Evolutionary conservation across 192 early-diverging fungal species (phyloP), one percentile per base, ranked within the genome.

Genomic region (Gryganskiella cystojenkinii): DNA sequence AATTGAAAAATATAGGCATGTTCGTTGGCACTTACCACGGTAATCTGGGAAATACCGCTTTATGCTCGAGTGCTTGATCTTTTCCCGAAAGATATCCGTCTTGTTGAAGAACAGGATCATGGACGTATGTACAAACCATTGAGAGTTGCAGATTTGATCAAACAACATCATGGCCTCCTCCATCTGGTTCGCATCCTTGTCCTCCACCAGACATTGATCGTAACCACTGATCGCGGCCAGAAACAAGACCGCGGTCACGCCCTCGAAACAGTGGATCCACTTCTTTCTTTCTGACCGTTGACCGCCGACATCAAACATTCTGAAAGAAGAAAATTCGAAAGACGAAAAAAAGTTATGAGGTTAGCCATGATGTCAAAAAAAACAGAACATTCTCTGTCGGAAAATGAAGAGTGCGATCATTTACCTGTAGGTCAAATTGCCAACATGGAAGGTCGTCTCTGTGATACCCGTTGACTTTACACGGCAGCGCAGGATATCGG

Each of bases 381-480:
- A 4, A 22, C 45, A 15, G 22, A 3, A 20, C 4, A 3, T 47
- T 47, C 4, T 47, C 22, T 14, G 4, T 47, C 22, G 45, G 4
- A 20, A 4, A 47, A 47, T 30, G 51, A 24, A 7, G n/a, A n/a
- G n/a, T n/a, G n/a, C n/a, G n/a, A n/a, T n/a, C n/a, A 11, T 40
- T 37, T 72, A 73, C 71, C 81, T 59, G 53, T 88, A 89, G 5
- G 84, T 88, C 60, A 89, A 58, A 2, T 76, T 58, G 1, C 85
- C 83, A 17, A 89, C 54, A 45, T 85, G 83, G 50, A 89, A 88
- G 14, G 68, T 81, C 0, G 87, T 89, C 60, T 90, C 88, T 11
- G 86, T 83, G 27, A 90, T 89, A 19, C 88, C 87, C 4, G 88
- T 89, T n/a, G 88, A 89, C 56, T 89, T 90, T 43, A 86, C 83